Evolutionary conservation across 768 basidiomycete species (phyloP).

Genomic region (Tephrocybe sp.): DNA sequence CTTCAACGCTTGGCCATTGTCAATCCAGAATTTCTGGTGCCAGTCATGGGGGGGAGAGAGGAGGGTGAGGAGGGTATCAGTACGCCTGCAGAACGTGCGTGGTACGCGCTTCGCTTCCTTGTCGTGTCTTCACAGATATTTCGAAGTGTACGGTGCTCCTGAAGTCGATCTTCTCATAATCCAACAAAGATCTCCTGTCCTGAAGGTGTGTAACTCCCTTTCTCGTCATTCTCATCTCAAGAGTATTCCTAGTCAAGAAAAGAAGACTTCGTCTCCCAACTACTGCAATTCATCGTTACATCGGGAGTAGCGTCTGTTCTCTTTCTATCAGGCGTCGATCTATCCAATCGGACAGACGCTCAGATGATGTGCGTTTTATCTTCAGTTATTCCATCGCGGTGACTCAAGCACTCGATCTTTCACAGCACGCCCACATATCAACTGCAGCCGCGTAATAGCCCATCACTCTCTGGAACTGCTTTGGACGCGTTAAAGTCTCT

Average conservation of each 20-base stretch:
- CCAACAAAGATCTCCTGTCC: conserved; percentile 77
- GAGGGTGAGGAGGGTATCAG: conserved; percentile 60
- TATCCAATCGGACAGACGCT: conserved; percentile 68
- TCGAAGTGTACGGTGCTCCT: conserved; percentile 62
- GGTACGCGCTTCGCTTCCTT: background rate
- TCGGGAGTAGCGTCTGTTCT: conserved; percentile 54
- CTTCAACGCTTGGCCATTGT: conserved; percentile 63
- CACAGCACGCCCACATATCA: conserved; percentile 67
- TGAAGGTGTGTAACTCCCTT: conserved; percentile 53
- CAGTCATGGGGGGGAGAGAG: conserved; percentile 75
- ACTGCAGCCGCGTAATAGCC: conserved; percentile 44
- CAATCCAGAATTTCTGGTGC: conserved; percentile 62
- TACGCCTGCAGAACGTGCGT: conserved; percentile 75
- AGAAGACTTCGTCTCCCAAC: conserved; percentile 57
- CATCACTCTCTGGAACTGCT: conserved; percentile 42
- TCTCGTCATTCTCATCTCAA: background rate
- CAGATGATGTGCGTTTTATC: conserved; percentile 67
- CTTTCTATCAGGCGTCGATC: conserved; percentile 75
- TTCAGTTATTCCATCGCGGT: background rate
- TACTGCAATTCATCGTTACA: conserved; percentile 56
- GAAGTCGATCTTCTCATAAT: conserved; percentile 55
- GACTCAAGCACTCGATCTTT: background rate
- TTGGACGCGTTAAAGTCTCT: conserved; percentile 44
- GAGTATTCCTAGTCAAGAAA: conserved; percentile 53
- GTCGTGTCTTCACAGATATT: conserved; percentile 8